Conservation (phyloP, 1,284 basidiomycete genomes). For the Hemileia vastatrix region DNA sequence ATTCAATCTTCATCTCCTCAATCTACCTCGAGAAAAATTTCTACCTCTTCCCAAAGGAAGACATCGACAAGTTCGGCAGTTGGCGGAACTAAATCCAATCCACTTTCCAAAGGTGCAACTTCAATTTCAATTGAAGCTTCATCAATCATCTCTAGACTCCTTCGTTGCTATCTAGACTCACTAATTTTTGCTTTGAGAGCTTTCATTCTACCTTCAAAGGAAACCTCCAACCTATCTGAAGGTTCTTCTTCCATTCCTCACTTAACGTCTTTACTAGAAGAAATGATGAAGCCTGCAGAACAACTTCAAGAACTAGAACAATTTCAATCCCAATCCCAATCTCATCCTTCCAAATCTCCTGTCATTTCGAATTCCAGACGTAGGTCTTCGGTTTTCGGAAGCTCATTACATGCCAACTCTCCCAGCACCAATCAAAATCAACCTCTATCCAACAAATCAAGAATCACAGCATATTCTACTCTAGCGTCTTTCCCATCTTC, state of each 20-base stretch:
- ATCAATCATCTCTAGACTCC: background rate
- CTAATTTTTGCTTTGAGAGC: background rate
- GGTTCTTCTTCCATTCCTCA: too few relatives aligned
- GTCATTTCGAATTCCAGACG: too few relatives aligned
- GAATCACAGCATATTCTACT: background rate
- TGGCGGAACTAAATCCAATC: background rate
- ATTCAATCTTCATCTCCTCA: background rate
- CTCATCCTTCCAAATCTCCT: too few relatives aligned
- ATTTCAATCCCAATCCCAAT: too few relatives aligned
- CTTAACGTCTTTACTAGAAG: too few relatives aligned
- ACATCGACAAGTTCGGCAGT: background rate
- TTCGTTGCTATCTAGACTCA: background rate
- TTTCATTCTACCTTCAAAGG: background rate
- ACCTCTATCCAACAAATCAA: background rate
- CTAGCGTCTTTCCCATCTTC: background rate
- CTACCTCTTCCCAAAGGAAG: background rate
- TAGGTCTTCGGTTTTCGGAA: too few relatives aligned
- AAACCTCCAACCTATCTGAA: too few relatives aligned
- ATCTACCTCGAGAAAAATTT: background rate
- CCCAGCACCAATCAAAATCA: background rate
- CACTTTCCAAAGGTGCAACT: background rate
- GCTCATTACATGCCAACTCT: too few relatives aligned
- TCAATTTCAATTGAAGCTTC: background rate
- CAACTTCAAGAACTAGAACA: too few relatives aligned
- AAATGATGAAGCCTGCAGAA: too few relatives aligned